Evolutionary conservation across 1,284 basidiomycete species (phyloP), one percentile per base, ranked within the genome.

Genomic region (Bondarzewia mesenterica): DNA sequence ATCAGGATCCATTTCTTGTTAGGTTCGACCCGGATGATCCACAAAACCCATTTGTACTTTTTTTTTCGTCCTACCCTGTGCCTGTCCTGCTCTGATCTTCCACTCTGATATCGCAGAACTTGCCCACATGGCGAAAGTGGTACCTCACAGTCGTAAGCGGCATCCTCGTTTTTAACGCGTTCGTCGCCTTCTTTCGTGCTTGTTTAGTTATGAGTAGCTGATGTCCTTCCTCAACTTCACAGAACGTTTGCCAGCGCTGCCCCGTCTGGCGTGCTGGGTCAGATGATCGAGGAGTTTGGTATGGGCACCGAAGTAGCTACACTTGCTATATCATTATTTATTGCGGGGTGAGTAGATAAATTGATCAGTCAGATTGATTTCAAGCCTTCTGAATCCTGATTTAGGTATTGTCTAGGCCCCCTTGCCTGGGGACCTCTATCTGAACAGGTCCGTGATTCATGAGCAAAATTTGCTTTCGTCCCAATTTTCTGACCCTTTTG

Each of bases 151-250:
- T 67, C 25, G 57, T 80, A 3, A 75, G 70, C 2, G 80, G 82
- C 42, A 41, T 84, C 0, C 72, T 89, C 39, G 78, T 88, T 15
- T 67, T 89, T 51, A 85, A 85, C 60, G 82, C 82, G 74, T 77
- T 52, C 39, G 75, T 67, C 14, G 20, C 20, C 4, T 39, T 23
- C 32, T 16, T 3, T 23, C 29, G 21, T 20, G 7, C 4, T 12
- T 26, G 20, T 3, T 12, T 18, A 29, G 5, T 4, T 7, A 12
- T 7, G 3, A 6, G 7, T 44, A 44, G n/a, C 29, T 40, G 50
- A 52, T 22, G 40, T 35, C 35, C 21, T 63, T 61, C 37, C 29
- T 7, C 7, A n/a, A 42, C 4, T 43, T 32, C 29, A 23, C 47
- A 78, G 76, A 45, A 78, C 85, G 0, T 85, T 85, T 50, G 74